Evolutionary conservation across 768 basidiomycete genomes (phyloP).

Genomic region (Trametes gibbosa): DNA sequence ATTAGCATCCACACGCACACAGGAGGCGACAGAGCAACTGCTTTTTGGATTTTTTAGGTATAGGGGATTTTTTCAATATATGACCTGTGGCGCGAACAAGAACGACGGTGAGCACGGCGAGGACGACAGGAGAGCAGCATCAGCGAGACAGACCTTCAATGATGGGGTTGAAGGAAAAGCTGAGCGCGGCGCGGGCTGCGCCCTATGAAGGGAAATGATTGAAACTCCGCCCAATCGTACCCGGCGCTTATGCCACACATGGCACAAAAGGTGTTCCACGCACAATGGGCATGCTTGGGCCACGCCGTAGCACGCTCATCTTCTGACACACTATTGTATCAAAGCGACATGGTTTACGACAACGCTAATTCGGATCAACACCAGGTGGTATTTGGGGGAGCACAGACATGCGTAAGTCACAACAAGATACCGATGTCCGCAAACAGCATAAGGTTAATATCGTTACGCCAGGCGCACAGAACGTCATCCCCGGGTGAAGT

Average conservation of each 20-base stretch:
- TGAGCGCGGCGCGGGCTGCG: slow-evolving; percentile 17
- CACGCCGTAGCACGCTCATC: neutral
- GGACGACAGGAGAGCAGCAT: slow-evolving; percentile 17
- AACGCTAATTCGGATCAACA: neutral
- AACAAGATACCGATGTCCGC: slow-evolving; percentile 7
- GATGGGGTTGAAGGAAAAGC: slow-evolving; percentile 49
- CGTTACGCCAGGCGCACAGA: neutral
- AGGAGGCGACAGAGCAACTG: slow-evolving; percentile 76
- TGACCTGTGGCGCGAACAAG: slow-evolving; percentile 39
- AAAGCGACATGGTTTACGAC: neutral
- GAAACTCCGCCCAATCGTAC: slow-evolving; percentile 37
- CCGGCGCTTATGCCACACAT: slow-evolving; percentile 14
- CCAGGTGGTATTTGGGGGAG: neutral
- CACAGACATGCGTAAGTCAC: slow-evolving; percentile 3
- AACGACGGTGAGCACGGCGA: slow-evolving; percentile 11
- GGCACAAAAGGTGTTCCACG: slow-evolving; percentile 11
- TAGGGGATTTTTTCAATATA: slow-evolving; percentile 47
- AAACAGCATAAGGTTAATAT: neutral
- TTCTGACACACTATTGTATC: slow-evolving; percentile 2
- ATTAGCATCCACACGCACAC: slow-evolving; percentile 42
- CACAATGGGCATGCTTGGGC: slow-evolving; percentile 10
- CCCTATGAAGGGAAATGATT: slow-evolving; percentile 26
- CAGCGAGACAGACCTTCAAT: slow-evolving; percentile 49
- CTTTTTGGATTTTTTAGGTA: slow-evolving; percentile 67
- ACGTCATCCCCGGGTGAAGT: slow-evolving; percentile 76